phyloP scores from a whole-genome alignment of 495 filamentous ascomycete species.

The Saxophila tyrrhenica region DNA sequence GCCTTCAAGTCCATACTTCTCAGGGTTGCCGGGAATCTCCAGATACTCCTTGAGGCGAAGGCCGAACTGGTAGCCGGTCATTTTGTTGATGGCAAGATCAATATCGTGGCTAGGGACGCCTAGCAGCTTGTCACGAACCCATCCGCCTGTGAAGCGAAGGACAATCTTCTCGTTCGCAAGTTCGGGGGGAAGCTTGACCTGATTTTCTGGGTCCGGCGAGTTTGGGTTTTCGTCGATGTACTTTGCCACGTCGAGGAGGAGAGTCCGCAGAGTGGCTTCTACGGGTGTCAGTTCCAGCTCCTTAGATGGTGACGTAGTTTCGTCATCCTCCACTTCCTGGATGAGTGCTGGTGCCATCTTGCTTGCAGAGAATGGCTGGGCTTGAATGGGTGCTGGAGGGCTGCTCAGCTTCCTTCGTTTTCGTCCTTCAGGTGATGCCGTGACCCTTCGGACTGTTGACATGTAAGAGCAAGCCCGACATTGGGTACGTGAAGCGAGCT shows the following conservation, averaged over 20 bases:
- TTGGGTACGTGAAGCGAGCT: background rate
- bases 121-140: conserved; percentile 94
- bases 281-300: conserved; percentile 49
- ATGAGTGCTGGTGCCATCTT: conserved; percentile 14
- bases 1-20: conserved; percentile 30
- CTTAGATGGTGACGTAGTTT: background rate
- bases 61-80: conserved; percentile 82
- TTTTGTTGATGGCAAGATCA: conserved; percentile 85
- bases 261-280: conserved; percentile 54
- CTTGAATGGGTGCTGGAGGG: too few species aligned
- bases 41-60: conserved; percentile 50
- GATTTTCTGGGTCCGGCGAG: conserved; percentile 2
- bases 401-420: conserved; percentile 13
- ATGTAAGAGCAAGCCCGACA: conserved; percentile 5
- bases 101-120: conserved; percentile 76
- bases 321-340: conserved; percentile 16
- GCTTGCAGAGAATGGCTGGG: background rate
- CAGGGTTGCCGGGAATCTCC: conserved; percentile 29
- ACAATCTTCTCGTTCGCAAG: conserved; percentile 31
- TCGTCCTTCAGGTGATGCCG: conserved; percentile 8
- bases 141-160: conserved; percentile 90
- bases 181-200: conserved; percentile 32
- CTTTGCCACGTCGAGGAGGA: conserved; percentile 64
- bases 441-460: conserved; percentile 7
- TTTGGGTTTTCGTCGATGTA: conserved; percentile 42